Conservation (phyloP, 148 eudicot genomes). For the Salicornia ramosissima region DNA sequence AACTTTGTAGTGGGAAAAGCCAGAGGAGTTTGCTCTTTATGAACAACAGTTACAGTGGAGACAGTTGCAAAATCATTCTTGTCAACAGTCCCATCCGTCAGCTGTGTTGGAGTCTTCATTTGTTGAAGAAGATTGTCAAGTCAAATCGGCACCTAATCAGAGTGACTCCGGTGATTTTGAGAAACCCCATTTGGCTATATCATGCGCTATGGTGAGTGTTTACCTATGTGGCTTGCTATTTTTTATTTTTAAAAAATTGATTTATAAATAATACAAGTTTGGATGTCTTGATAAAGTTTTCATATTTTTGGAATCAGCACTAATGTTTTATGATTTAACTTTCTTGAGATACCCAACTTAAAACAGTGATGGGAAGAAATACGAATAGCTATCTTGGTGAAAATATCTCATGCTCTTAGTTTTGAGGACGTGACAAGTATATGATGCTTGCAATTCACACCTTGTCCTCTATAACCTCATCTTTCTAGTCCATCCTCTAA, state of each 20-base stretch:
- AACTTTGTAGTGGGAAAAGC: conserved; percentile 73
- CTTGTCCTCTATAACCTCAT: neutral
- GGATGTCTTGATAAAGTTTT: neutral
- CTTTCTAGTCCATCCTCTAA: neutral
- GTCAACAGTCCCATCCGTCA: conserved; percentile 19
- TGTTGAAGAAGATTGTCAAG: conserved; percentile 26
- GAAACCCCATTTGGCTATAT: conserved; percentile 20
- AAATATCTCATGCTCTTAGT: neutral
- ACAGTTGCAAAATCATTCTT: conserved; percentile 27
- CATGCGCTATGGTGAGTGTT: conserved; percentile 35
- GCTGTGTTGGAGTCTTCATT: conserved; percentile 29
- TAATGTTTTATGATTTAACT: neutral
- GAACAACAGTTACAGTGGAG: conserved; percentile 43
- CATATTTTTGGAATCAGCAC: neutral
- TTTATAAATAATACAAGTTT: neutral
- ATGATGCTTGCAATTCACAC: neutral
- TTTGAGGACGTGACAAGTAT: neutral
- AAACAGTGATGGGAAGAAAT: neutral
- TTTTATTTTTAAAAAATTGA: neutral
- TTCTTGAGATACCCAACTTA: neutral
- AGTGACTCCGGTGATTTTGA: conserved; percentile 18
- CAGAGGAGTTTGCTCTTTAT: conserved; percentile 54
- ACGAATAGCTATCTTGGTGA: too few species aligned
- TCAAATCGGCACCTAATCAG: conserved; percentile 26
- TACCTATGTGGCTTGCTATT: too few species aligned